Evolutionary conservation across 495 filamentous ascomycete species (phyloP), one percentile per base, ranked within the genome.

Genomic region (Podospora fimiseda): DNA sequence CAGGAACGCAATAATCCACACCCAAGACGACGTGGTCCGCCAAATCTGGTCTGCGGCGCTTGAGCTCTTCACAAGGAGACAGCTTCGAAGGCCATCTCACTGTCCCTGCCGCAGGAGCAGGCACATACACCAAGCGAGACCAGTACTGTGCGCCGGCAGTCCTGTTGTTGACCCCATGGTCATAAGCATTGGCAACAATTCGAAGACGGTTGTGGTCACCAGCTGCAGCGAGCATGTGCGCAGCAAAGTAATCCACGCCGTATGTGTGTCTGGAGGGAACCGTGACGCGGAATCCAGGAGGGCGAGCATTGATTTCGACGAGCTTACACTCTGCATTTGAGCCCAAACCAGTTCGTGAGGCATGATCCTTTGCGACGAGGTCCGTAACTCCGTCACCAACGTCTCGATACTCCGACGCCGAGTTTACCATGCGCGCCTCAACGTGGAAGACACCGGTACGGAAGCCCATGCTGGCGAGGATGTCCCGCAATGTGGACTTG

Each of bases 221-320:
- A 1, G 64, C 43, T 0, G 66, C 60, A 27, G 64, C 61, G 1
- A 74, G 57, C 53, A 75, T 60, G 42, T 52, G 60, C 7, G 61
- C 61, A 4, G 53, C 69, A 36, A 62, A 71, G 55, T 65, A 72
- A 40, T 74, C 70, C 8, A 77, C 63, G 15, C 74, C 73, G 52
- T 74, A 73, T 0, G 73, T 69, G 15, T 57, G 51, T 9, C 56
- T 39, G 0, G 61, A 49, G 1, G 64, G 60, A 1, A 58, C 50
- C 3, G 61, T 57, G 21, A 57, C 68, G 20, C 59, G 57, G 46
- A 54, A 64, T 1, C 70, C 71, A 0, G 69, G 66, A 0, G 69
- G 64, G 0, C 71, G 67, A 9, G 69, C 62, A 44, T 74, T 74
- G 61, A 73, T 69, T 51, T 74, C 70, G 37, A 69, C 20, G 4